Conservation (phyloP, 2,329 filamentous ascomycete genomes). For the Apiospora sp. region DNA sequence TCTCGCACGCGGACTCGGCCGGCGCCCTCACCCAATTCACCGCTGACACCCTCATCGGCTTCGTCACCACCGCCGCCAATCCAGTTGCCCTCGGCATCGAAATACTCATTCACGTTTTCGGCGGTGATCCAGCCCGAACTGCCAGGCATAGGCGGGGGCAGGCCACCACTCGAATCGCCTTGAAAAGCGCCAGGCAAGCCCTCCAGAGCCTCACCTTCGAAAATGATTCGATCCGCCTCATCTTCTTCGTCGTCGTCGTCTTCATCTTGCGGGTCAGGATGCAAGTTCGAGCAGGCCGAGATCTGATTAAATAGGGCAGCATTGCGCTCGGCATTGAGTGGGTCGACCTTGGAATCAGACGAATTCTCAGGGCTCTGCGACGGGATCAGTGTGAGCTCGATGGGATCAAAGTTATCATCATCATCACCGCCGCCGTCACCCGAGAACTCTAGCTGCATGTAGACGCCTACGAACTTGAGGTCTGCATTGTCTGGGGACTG, state of each 20-base stretch:
- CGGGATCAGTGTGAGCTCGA: conserved; percentile 74
- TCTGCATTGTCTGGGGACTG: conserved; percentile 46
- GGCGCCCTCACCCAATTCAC: conserved; percentile 69
- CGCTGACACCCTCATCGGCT: conserved; percentile 46
- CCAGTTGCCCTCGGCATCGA: conserved; percentile 84
- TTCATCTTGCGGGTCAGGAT: conserved; percentile 72
- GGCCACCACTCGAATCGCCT: conserved; percentile 55
- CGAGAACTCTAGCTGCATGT: conserved; percentile 74
- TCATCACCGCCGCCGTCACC: conserved; percentile 64
- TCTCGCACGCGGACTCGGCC: conserved; percentile 63
- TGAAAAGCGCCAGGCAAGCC: conserved; percentile 64
- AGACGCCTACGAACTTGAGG: conserved; percentile 59
- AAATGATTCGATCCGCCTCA: conserved; percentile 60
- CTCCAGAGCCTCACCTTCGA: conserved; percentile 65
- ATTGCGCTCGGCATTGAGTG: conserved; percentile 42
- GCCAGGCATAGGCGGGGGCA: conserved; percentile 75
- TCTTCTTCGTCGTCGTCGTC: conserved; percentile 64
- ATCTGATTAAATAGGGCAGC: conserved; percentile 72
- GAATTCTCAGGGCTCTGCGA: conserved; percentile 40
- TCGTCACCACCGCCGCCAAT: conserved; percentile 55
- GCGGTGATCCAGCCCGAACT: conserved; percentile 88
- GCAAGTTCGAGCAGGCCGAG: conserved; percentile 76
- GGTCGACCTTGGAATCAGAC: conserved; percentile 38
- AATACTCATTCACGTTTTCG: conserved; percentile 86
- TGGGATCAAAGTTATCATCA: conserved; percentile 68